Evolutionary conservation across 495 filamentous ascomycete species (phyloP).

Genomic region (Talaromyces stipitatus): DNA sequence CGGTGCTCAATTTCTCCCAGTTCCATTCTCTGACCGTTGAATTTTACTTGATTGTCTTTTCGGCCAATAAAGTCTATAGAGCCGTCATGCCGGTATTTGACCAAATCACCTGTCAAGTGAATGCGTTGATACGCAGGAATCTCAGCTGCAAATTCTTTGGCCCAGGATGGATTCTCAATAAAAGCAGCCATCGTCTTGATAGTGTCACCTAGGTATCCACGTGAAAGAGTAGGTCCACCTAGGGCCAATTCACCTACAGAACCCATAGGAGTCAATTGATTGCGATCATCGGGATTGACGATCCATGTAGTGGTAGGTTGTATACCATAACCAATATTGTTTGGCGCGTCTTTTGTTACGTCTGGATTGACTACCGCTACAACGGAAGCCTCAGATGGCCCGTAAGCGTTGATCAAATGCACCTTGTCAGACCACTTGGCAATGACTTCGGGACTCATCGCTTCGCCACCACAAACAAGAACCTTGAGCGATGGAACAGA

Average conservation of each 20-base stretch:
- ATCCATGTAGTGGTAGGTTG: constrained; percentile 46
- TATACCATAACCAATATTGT: constrained; percentile 42
- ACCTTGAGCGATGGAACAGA: constrained; percentile 35
- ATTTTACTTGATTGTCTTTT: constrained; percentile 59
- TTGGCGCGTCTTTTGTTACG: constrained; percentile 24
- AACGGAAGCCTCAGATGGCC: constrained; percentile 46
- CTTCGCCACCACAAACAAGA: constrained; percentile 41
- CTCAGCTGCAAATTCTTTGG: constrained; percentile 19
- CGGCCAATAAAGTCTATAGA: constrained; percentile 48
- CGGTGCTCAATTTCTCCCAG: constrained; percentile 44
- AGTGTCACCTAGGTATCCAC: constrained; percentile 46
- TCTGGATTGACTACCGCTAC: constrained; percentile 29
- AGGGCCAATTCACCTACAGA: constrained; percentile 47
- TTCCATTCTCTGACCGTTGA: constrained; percentile 63
- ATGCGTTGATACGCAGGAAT: constrained; percentile 14
- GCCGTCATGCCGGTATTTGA: constrained; percentile 46
- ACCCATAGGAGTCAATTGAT: constrained; percentile 42
- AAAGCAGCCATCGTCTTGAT: constrained; percentile 44
- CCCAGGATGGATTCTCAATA: constrained; percentile 31
- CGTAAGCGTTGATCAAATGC: constrained; percentile 49
- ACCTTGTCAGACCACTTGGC: constrained; percentile 46
- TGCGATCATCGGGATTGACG: constrained; percentile 40
- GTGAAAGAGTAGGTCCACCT: constrained; percentile 39
- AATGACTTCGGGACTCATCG: constrained; percentile 40
- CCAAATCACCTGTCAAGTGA: constrained; percentile 46